Evolutionary conservation across 2,329 filamentous ascomycete species (phyloP).

Genomic region (Diaporthe destruens): DNA sequence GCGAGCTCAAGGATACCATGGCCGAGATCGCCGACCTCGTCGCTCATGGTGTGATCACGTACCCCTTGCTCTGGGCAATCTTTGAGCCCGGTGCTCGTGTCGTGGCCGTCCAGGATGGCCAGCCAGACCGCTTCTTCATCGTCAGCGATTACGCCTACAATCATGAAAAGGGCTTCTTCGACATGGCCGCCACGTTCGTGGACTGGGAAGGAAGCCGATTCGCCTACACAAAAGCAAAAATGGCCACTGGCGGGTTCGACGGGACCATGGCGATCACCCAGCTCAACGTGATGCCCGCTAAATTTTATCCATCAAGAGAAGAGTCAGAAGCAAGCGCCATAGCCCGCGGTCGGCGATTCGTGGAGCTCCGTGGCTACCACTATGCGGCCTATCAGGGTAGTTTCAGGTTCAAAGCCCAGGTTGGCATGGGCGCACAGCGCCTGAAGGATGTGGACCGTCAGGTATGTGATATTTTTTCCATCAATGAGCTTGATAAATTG

Average conservation of each 20-base stretch:
- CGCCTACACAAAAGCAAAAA: background rate
- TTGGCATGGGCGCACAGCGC: too few species aligned
- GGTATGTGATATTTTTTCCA: too few species aligned
- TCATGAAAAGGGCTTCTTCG: background rate
- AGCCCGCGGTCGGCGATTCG: background rate
- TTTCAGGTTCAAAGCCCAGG: background rate
- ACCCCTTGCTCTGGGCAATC: constrained; percentile 13
- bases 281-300: background rate
- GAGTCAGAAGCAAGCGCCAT: background rate
- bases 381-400: background rate
- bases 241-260: background rate
- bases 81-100: constrained; percentile 3
- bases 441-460: too few species aligned
- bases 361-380: constrained; percentile 4
- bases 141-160: background rate
- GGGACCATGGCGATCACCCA: background rate
- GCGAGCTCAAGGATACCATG: background rate
- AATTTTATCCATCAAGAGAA: background rate
- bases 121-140: constrained; percentile 2
- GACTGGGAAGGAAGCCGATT: background rate
- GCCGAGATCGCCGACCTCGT: constrained; percentile 4
- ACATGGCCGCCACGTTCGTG: background rate
- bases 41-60: background rate
- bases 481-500: too few species aligned
- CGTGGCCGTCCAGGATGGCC: background rate